Percentiles rank a stretch among this genome's conserved stretches.
phyloP scores from a whole-genome alignment of 495 filamentous ascomycete genomes.

The Penicillium angulare region DNA sequence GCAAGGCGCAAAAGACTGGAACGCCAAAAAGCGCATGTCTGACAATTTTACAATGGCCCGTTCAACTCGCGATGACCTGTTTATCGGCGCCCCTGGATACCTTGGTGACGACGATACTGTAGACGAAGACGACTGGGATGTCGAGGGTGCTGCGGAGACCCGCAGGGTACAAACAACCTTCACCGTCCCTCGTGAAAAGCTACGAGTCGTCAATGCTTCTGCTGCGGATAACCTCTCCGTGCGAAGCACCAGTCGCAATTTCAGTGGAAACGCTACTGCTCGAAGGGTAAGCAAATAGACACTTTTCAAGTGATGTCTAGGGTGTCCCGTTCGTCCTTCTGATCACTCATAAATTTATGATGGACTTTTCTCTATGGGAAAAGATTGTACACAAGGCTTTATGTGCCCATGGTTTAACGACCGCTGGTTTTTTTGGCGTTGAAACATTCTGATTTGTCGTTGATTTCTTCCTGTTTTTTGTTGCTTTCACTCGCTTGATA shows the following conservation, averaged over 20 bases:
- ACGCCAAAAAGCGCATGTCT: constrained; percentile 36
- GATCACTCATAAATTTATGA: constrained; percentile 5
- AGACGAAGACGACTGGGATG: constrained; percentile 74
- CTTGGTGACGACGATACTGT: constrained; percentile 22
- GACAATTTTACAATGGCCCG: constrained; percentile 16
- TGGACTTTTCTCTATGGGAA: constrained; percentile 1
- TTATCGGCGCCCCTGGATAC: constrained; percentile 26
- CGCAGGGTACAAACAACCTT: constrained; percentile 91
- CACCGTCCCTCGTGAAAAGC: constrained; percentile 78
- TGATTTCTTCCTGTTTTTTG: constrained; percentile 1
- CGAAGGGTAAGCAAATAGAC: constrained; percentile 13
- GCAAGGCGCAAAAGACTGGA: constrained; percentile 59
- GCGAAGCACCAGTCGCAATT: constrained; percentile 26
- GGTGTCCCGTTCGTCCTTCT: constrained; percentile 2
- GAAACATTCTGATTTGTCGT: background rate
- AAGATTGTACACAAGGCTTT: constrained; percentile 13
- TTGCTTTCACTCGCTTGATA: constrained; percentile 13
- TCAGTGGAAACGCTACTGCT: constrained; percentile 7
- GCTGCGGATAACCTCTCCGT: constrained; percentile 34
- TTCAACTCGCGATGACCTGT: constrained; percentile 33
- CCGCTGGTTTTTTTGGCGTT: constrained; percentile 5
- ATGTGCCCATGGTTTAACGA: constrained; percentile 14
- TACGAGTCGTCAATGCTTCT: constrained; percentile 79
- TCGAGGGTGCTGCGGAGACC: constrained; percentile 77
- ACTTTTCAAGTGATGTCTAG: background rate